Evolutionary conservation across 768 basidiomycete genomes (phyloP), one percentile per base, ranked within the genome.

Genomic region (Lentinula sp.): DNA sequence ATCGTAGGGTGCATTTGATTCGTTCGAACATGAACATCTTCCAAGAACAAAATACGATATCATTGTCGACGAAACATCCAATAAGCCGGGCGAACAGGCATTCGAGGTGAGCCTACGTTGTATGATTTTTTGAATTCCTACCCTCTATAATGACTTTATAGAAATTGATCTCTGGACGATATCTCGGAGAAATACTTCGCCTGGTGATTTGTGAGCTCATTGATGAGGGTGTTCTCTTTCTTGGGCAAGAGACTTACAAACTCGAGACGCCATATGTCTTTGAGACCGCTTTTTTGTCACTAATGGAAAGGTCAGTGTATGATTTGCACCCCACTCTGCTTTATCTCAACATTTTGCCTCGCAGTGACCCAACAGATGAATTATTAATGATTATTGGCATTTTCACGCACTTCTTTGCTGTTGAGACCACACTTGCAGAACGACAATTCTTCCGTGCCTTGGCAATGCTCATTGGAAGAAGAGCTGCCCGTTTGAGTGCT

Each of bases 191-290:
- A 76, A 94, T 98, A 67, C 81, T 98, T 66, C 88, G 96, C n/a
- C 79, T 98, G 33, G 88, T 98, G 66, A 83, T 99, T 62, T 91
- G 88, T 70, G 96, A 99, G 72, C 86, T 99, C 53, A 94, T 97
- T 70, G 95, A 97, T 70, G 90, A 95, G 66, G 97, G 96, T 74
- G 91, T 95, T 18, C 84, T 99, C 57, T 99, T 99, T 86, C 83
- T 97, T 35, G 95, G 97, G 28, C 96, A 99, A 75, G 93, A 96
- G 72, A 97, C 96, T 1, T 98, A 98, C 84, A 98, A 98, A 79
- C 85, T 99, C 42, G 95, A 98, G 75, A 91, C 84, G 65, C 85
- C 94, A 18, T 95, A 95, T 71, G 87, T 84, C 33, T 87, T 99
- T 68, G 96, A 99, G 73, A 99, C 97, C 2, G 95, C 96, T 1